phyloP scores from a whole-genome alignment of 164 flowering plant species.

The Houttuynia cordata region DNA sequence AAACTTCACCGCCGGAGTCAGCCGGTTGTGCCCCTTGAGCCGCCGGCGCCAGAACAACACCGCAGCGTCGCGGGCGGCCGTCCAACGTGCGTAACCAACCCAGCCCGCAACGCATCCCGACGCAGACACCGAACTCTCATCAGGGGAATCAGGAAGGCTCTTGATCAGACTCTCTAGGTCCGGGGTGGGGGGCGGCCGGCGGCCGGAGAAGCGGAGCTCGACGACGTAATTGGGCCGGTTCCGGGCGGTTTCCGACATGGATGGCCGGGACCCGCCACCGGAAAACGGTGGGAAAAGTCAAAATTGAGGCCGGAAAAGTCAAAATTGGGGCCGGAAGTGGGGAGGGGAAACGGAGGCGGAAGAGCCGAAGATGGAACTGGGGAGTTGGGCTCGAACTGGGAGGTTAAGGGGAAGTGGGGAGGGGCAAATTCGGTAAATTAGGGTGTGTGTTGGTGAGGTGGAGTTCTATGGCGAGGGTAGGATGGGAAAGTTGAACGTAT shows the following conservation, averaged over 20 bases:
- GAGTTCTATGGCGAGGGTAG: no score
- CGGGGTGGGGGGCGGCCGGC: background rate
- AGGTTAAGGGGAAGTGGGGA: no score
- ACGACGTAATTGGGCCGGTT: background rate
- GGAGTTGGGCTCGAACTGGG: no score
- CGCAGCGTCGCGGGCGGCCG: conserved; percentile 26
- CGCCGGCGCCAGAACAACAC: conserved; percentile 45
- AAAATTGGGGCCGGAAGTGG: no score
- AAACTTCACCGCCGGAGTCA: conserved; percentile 22
- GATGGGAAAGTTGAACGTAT: no score
- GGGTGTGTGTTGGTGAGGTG: no score
- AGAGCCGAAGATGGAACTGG: no score
- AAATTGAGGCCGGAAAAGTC: no score
- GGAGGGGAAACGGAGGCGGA: no score
- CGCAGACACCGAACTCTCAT: background rate
- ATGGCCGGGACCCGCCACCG: no score
- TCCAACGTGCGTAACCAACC: conserved; percentile 35
- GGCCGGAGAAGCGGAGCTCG: background rate
- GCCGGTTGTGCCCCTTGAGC: conserved; percentile 23
- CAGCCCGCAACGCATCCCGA: conserved; percentile 15
- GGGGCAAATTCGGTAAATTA: no score
- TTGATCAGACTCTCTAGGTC: background rate
- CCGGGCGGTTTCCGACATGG: background rate
- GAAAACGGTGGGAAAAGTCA: no score
- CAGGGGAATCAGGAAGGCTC: background rate